Percentiles rank a stretch among this genome's conserved stretches.
Evolutionary conservation across 2,329 filamentous ascomycete species (phyloP).

Genomic region (Ramichloridium luteum): DNA sequence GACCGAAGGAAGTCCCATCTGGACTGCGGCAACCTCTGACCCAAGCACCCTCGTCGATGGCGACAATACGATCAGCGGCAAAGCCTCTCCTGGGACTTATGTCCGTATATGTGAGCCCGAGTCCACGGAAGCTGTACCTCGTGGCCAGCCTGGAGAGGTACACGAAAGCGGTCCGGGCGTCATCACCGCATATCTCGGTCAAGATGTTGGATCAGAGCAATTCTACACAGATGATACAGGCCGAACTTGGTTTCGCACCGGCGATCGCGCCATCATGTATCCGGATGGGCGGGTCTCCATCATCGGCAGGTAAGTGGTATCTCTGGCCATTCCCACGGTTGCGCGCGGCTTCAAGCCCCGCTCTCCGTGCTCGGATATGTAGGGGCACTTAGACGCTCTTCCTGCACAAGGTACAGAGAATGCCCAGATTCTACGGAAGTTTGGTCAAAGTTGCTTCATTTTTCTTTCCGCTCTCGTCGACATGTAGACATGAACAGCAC

Average conservation of each 20-base stretch:
- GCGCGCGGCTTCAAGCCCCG: too few species aligned
- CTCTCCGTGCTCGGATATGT: too few species aligned
- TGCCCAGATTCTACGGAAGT: too few species aligned
- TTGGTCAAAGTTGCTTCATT: too few species aligned
- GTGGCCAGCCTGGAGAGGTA: constrained; percentile 8
- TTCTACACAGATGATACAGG: constrained; percentile 2
- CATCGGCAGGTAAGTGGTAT: too few species aligned
- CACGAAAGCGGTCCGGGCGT: constrained; percentile 6
- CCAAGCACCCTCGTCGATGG: neutral
- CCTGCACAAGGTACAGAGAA: too few species aligned
- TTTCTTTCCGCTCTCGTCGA: too few species aligned
- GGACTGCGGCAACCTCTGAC: constrained; percentile 1
- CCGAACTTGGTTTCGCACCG: constrained; percentile 9
- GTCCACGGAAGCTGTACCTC: constrained; percentile 3
- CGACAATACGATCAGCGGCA: neutral
- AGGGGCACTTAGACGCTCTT: too few species aligned
- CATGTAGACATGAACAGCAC: too few species aligned
- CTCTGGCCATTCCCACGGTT: too few species aligned
- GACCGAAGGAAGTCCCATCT: constrained; percentile 1
- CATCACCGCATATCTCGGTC: constrained; percentile 6
- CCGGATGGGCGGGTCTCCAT: constrained; percentile 4
- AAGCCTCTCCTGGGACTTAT: neutral
- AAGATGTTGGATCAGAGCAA: too few species aligned
- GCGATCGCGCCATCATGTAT: constrained; percentile 9
- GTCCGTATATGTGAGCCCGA: constrained; percentile 6